A percentile compares a stretch with the other conserved stretches of the same genome.
These are phyloP conservation scores for Arxiozyma bovina DNA, from an alignment of 1,139 yeast genomes.

Conservation along the genomic window DNA sequence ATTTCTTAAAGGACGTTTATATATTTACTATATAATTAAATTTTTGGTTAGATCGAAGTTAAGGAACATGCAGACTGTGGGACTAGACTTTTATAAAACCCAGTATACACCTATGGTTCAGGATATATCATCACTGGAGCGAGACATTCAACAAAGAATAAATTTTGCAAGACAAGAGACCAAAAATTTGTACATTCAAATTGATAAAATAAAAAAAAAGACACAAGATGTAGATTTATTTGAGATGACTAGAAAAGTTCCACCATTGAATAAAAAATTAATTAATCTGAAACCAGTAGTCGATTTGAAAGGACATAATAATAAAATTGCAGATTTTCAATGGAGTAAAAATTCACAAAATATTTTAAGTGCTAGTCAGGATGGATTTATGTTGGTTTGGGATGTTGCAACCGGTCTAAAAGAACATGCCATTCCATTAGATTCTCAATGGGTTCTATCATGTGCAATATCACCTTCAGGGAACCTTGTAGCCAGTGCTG, in stretches of 20 bases:
- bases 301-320: slow-evolving; percentile 62
- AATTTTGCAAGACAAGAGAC: slow-evolving; percentile 41
- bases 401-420: slow-evolving; percentile 69
- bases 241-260: slow-evolving; percentile 33
- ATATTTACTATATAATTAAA: too few relatives aligned
- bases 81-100: background rate
- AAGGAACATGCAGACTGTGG: background rate
- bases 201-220: slow-evolving; percentile 37
- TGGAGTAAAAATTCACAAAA: slow-evolving; percentile 59
- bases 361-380: slow-evolving; percentile 72
- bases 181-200: slow-evolving; percentile 40
- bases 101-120: slow-evolving; percentile 7
- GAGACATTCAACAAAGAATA: slow-evolving; percentile 27
- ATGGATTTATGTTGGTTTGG: slow-evolving; percentile 82
- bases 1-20: too few relatives aligned
- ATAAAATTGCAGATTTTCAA: slow-evolving; percentile 58
- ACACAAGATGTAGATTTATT: slow-evolving; percentile 42
- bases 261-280: slow-evolving; percentile 19
- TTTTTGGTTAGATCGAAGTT: background rate
- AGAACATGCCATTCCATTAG: slow-evolving; percentile 57
- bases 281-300: slow-evolving; percentile 33
- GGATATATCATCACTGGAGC: slow-evolving; percentile 12
- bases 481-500: slow-evolving; percentile 65
- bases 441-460: slow-evolving; percentile 70
- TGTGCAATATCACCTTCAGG: slow-evolving; percentile 68